phyloP scores from a whole-genome alignment of 371 early-diverging fungal species.

The Homolaphlyctis polyrhiza region DNA sequence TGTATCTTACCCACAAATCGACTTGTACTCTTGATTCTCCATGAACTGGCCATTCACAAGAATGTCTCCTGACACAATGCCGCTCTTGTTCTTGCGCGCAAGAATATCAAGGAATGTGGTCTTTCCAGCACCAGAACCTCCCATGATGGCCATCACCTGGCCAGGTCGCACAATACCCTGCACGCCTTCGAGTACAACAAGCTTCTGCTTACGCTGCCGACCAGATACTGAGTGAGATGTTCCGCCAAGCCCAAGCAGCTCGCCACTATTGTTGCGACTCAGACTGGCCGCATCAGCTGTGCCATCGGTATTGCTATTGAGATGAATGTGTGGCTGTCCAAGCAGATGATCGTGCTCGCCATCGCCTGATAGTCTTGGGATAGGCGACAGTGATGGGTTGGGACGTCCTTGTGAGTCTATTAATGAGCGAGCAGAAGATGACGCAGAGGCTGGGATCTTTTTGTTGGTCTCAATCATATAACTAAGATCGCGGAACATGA shows the following conservation, averaged over 20 bases:
- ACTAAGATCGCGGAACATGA: conserved; percentile 26
- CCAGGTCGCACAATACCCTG: conserved; percentile 75
- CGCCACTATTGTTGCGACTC: not conserved
- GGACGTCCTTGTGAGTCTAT: too few relatives aligned
- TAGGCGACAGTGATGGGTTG: too few relatives aligned
- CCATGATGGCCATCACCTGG: conserved; percentile 81
- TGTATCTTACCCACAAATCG: conserved; percentile 26
- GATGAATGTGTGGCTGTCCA: too few relatives aligned
- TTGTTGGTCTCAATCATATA: conserved; percentile 25
- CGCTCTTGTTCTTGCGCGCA: conserved; percentile 77
- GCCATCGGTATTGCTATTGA: too few relatives aligned
- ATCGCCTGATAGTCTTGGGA: too few relatives aligned
- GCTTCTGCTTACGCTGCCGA: not conserved
- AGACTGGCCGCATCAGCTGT: too few relatives aligned
- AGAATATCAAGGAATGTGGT: conserved; percentile 87
- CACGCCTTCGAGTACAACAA: conserved; percentile 23
- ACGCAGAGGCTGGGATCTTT: not conserved
- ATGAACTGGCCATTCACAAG: conserved; percentile 73
- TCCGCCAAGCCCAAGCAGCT: not conserved
- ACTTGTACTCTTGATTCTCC: conserved; percentile 42
- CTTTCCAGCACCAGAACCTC: conserved; percentile 63
- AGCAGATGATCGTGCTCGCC: too few relatives aligned
- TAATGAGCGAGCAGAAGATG: too few relatives aligned
- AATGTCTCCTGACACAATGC: conserved; percentile 73
- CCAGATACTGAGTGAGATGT: not conserved